Percentiles rank a stretch among this genome's conserved stretches.
These are phyloP conservation scores for Penicillium soppii DNA, from an alignment of 495 filamentous ascomycete species.

Conservation along the genomic window DNA sequence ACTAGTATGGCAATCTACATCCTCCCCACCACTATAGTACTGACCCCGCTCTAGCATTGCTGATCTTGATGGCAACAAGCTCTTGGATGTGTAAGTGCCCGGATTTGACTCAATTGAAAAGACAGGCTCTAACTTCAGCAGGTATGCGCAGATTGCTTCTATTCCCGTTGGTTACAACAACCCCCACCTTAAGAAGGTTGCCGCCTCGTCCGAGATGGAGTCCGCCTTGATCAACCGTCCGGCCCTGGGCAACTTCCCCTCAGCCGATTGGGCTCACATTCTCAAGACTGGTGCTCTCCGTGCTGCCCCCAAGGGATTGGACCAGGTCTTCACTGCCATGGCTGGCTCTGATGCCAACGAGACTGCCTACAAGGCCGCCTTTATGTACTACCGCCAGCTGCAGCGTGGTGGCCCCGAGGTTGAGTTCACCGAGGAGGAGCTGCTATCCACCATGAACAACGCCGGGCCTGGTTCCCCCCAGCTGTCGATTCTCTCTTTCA, in stretches of 20 bases:
- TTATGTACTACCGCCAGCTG: slow-evolving; percentile 92
- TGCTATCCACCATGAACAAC: slow-evolving; percentile 80
- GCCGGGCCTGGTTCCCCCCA: slow-evolving; percentile 76
- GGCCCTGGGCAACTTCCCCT: slow-evolving; percentile 94
- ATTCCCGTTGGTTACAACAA: slow-evolving; percentile 99
- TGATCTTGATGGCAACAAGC: slow-evolving; percentile 71
- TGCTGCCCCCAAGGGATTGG: slow-evolving; percentile 84
- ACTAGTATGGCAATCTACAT: slow-evolving; percentile 46
- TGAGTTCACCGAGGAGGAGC: slow-evolving; percentile 83
- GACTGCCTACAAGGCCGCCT: slow-evolving; percentile 98
- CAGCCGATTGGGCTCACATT: slow-evolving; percentile 81
- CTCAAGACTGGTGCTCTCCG: slow-evolving; percentile 84
- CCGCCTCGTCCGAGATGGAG: slow-evolving; percentile 75
- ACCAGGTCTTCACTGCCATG: slow-evolving; percentile 97
- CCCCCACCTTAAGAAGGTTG: slow-evolving; percentile 69
- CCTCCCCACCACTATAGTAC: slow-evolving; percentile 8
- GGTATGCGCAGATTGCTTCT: slow-evolving; percentile 93
- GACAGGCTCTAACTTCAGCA: slow-evolving; percentile 31
- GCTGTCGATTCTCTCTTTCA: slow-evolving; percentile 92
- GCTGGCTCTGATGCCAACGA: slow-evolving; percentile 97
- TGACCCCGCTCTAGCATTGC: slow-evolving; percentile 59
- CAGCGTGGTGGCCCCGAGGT: slow-evolving; percentile 80
- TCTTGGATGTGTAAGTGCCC: slow-evolving; percentile 71
- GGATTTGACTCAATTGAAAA: not conserved
- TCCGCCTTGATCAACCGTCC: slow-evolving; percentile 88